Evolutionary conservation across 1,139 yeast species (phyloP), one percentile per base, ranked within the genome.

Genomic region (Pichia inconspicua): DNA sequence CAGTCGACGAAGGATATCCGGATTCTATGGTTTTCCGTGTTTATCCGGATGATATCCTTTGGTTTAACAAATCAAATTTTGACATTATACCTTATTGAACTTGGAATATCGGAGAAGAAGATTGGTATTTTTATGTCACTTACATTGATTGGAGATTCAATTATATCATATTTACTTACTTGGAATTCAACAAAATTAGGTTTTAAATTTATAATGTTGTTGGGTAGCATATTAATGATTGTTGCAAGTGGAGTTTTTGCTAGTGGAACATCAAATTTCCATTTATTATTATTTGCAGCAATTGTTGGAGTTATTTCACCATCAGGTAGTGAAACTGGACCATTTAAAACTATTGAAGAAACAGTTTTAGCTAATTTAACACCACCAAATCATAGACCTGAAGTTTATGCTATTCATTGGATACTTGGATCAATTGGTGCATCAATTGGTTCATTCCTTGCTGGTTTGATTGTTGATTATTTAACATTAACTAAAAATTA

Each of bases 241-340:
- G 54, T 69, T 0, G 75, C 95, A 6, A 96, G 96, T 1, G 50
- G 77, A 1, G 73, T 78, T 0, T 89, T 89, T 65, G 76, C 83
- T 17, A 55, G 63, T 1, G 64, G 66, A 25, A 66, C 71, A 43
- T 63, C 77, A 25, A 75, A 78, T 56, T 86, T 71, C 61, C 64
- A 68, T 57, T 52, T 82, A 0, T 68, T 89, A 42, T 68, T 89
- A 32, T 28, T 73, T 4, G 95, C 95, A 3, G 82, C 86, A 1
- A 70, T 74, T 6, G 52, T 80, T 45, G 87, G 87, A 0, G 89
- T 89, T 12, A 84, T 89, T 5, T 86, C 96, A 1, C 95, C 96
- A 0, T 80, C 90, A 37, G 96, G 96, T 15, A 92, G 84, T 58
- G 97, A 89, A 61, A 87, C 92, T 0, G 97, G 97, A 0, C 97